Conservation (phyloP, 2,329 filamentous ascomycete genomes). For the Pseudogymnoascus sp. region DNA sequence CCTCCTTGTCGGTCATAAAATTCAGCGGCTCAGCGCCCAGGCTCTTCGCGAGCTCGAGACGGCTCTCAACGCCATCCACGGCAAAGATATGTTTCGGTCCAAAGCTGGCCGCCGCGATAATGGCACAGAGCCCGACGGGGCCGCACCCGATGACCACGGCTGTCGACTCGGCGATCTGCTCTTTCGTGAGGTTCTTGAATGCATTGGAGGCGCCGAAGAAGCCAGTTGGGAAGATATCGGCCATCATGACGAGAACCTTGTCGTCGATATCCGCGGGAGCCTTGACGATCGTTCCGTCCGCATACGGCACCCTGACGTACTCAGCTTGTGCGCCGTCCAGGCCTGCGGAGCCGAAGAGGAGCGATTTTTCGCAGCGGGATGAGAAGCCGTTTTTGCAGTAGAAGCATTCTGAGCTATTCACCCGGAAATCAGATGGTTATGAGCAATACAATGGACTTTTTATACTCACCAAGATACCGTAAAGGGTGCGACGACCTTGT, state of each 20-base stretch:
- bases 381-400: constrained; percentile 74
- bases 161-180: constrained; percentile 57
- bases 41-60: constrained; percentile 63
- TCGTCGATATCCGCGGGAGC: constrained; percentile 66
- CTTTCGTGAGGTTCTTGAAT: constrained; percentile 53
- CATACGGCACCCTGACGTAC: constrained; percentile 72
- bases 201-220: constrained; percentile 78
- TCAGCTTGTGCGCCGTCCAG: constrained; percentile 78
- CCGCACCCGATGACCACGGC: constrained; percentile 81
- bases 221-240: constrained; percentile 83
- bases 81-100: constrained; percentile 70
- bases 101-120: constrained; percentile 69
- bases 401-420: constrained; percentile 60
- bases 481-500: constrained; percentile 76
- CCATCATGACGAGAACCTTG: constrained; percentile 75
- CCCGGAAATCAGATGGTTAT: not conserved
- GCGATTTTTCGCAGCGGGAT: constrained; percentile 64
- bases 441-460: not conserved
- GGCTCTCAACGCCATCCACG: constrained; percentile 67
- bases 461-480: constrained; percentile 64
- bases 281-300: constrained; percentile 72
- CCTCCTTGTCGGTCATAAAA: constrained; percentile 59
- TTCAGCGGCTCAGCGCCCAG: constrained; percentile 81
- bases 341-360: constrained; percentile 60
- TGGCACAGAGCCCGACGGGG: constrained; percentile 75